These are phyloP conservation scores for Mycena rosella DNA, from an alignment of 768 basidiomycete genomes.

Conservation along the genomic window DNA sequence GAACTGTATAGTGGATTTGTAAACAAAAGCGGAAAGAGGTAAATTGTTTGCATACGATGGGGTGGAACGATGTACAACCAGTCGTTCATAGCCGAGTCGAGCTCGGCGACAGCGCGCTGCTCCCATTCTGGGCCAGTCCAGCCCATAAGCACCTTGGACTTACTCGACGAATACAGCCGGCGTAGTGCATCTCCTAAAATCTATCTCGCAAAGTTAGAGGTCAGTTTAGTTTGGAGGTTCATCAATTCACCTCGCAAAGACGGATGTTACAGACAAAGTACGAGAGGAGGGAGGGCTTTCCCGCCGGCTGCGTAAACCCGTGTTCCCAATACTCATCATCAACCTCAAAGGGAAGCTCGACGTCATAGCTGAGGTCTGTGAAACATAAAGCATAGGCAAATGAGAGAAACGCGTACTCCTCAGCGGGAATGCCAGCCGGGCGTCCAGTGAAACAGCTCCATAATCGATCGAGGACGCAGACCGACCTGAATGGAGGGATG, in stretches of 20 bases:
- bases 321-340: slow-evolving; percentile 63
- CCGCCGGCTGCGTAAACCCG: slow-evolving; percentile 74
- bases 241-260: slow-evolving; percentile 57
- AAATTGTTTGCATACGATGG: slow-evolving; percentile 66
- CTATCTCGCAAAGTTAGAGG: background rate
- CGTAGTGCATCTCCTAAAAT: slow-evolving; percentile 72
- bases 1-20: no score
- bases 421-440: background rate
- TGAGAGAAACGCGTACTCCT: background rate
- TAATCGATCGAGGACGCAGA: background rate
- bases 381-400: background rate
- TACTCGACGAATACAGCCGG: slow-evolving; percentile 63
- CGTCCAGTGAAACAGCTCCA: background rate
- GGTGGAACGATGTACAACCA: slow-evolving; percentile 74
- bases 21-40: no score
- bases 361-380: slow-evolving; percentile 64
- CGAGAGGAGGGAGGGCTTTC: slow-evolving; percentile 65
- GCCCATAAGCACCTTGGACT: slow-evolving; percentile 52
- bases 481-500: background rate
- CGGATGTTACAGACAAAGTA: slow-evolving; percentile 67
- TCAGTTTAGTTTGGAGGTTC: background rate
- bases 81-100: slow-evolving; percentile 70
- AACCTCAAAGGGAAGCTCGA: slow-evolving; percentile 73
- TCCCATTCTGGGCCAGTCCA: slow-evolving; percentile 69
- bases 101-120: slow-evolving; percentile 65